Conservation (phyloP, 106 monocot species). For the Xerophyta viscosa region DNA sequence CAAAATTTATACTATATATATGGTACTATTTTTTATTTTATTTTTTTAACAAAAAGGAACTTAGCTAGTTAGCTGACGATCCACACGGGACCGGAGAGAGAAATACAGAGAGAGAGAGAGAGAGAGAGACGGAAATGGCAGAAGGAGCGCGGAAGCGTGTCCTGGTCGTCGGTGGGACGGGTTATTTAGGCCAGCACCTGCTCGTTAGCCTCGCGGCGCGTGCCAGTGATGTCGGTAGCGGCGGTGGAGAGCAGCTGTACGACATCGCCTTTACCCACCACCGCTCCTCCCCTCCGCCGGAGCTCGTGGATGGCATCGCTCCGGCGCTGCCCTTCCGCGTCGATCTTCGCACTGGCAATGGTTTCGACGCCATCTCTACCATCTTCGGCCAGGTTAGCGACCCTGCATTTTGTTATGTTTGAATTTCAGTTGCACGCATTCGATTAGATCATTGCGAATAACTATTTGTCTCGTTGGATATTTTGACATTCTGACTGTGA, state of each 20-base stretch:
- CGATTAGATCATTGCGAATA: no score
- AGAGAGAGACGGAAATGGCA: conserved; percentile 10
- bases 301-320: conserved; percentile 39
- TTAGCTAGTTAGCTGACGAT: no score
- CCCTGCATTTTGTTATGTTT: no score
- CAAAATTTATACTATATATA: no score
- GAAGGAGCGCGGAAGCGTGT: conserved; percentile 39
- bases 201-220: conserved; percentile 28
- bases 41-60: no score
- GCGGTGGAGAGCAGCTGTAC: conserved; percentile 5
- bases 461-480: no score
- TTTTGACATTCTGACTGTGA: no score
- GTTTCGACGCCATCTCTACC: conserved; percentile 50
- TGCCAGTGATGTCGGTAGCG: neutral
- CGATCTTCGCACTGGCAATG: conserved; percentile 61
- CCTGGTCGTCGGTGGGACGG: conserved; percentile 82
- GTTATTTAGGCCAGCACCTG: conserved; percentile 89
- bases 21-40: no score
- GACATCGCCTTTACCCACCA: conserved; percentile 84
- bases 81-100: no score
- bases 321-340: conserved; percentile 49
- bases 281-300: conserved; percentile 51
- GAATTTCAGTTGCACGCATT: no score
- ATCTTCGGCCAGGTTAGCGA: conserved; percentile 62
- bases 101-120: no score